Conservation (phyloP, 805 yeast genomes). For the Kazachstania martiniae region DNA sequence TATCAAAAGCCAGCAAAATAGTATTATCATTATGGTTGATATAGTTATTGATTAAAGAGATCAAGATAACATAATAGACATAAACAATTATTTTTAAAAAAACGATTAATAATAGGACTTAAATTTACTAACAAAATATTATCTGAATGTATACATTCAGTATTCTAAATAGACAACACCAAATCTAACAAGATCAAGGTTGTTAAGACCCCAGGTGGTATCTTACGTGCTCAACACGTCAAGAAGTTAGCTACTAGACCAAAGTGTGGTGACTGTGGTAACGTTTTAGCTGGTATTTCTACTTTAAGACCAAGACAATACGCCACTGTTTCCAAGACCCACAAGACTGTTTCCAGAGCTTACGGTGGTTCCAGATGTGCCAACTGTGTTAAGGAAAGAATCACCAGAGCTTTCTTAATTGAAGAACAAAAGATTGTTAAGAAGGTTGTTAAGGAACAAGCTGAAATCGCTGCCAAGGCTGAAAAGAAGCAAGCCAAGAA, state of each 20-base stretch:
- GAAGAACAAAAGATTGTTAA: slow-evolving; percentile 99
- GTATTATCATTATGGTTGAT: too few species aligned
- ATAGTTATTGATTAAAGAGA: too few species aligned
- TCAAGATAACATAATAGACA: too few species aligned
- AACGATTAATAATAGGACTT: too few species aligned
- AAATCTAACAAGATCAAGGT: slow-evolving; percentile 98
- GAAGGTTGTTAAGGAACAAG: slow-evolving; percentile 96
- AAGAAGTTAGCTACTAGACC: slow-evolving; percentile 84
- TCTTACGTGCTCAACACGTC: slow-evolving; percentile 94
- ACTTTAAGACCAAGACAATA: slow-evolving; percentile 97
- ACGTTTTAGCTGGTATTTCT: slow-evolving; percentile 75
- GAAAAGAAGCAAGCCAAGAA: slow-evolving; percentile 30
- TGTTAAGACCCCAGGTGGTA: slow-evolving; percentile 99
- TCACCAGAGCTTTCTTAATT: slow-evolving; percentile 97
- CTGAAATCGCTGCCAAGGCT: slow-evolving; percentile 71
- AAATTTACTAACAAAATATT: too few species aligned
- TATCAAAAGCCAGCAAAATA: too few species aligned
- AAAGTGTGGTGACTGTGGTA: slow-evolving; percentile 84
- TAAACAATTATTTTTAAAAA: too few species aligned
- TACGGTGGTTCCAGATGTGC: slow-evolving; percentile 99
- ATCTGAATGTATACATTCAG: too few species aligned
- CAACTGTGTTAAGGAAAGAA: slow-evolving; percentile 98
- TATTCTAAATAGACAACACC: slow-evolving; percentile 96
- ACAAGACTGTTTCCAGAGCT: slow-evolving; percentile 97
- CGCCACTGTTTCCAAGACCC: slow-evolving; percentile 89